Evolutionary conservation across 306 rosid species (phyloP).

Genomic region (Purshia tridentata): DNA sequence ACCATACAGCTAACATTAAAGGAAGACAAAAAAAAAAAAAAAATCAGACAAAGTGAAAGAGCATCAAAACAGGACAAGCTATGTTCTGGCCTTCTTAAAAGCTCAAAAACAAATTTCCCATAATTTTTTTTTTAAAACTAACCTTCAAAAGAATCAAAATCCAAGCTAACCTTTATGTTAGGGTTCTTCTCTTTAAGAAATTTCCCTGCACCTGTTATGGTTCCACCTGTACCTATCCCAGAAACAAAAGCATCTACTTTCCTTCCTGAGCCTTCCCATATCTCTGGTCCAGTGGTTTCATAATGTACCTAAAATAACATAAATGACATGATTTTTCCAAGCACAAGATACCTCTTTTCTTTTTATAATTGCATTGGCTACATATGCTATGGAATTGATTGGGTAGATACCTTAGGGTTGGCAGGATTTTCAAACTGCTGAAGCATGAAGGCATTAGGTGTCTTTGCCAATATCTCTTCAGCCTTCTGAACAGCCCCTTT

Average conservation of each 20-base stretch:
- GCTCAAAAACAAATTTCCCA: background rate
- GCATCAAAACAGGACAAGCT: background rate
- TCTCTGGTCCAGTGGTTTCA: slow-evolving; percentile 87
- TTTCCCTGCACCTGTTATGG: slow-evolving; percentile 78
- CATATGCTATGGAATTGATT: background rate
- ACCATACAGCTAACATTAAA: slow-evolving; percentile 54
- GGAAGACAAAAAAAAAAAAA: slow-evolving; percentile 11
- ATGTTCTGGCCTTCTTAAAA: slow-evolving; percentile 2
- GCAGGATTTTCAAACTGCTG: slow-evolving; percentile 87
- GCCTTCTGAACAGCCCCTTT: slow-evolving; percentile 88
- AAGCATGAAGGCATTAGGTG: slow-evolving; percentile 70
- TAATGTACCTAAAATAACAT: slow-evolving; percentile 53
- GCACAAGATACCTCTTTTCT: background rate
- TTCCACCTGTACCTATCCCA: slow-evolving; percentile 85
- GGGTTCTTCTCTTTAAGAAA: slow-evolving; percentile 77
- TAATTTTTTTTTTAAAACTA: background rate
- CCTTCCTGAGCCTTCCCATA: slow-evolving; percentile 72
- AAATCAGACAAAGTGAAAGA: slow-evolving; percentile 14
- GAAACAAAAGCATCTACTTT: slow-evolving; percentile 67
- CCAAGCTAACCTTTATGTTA: slow-evolving; percentile 51
- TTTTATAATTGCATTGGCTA: background rate
- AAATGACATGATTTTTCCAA: background rate
- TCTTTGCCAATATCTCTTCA: slow-evolving; percentile 71
- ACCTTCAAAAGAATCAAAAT: too few species aligned
- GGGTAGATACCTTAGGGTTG: slow-evolving; percentile 66